Evolutionary conservation across 768 basidiomycete genomes (phyloP).

Genomic region (Termitomyces sp.): DNA sequence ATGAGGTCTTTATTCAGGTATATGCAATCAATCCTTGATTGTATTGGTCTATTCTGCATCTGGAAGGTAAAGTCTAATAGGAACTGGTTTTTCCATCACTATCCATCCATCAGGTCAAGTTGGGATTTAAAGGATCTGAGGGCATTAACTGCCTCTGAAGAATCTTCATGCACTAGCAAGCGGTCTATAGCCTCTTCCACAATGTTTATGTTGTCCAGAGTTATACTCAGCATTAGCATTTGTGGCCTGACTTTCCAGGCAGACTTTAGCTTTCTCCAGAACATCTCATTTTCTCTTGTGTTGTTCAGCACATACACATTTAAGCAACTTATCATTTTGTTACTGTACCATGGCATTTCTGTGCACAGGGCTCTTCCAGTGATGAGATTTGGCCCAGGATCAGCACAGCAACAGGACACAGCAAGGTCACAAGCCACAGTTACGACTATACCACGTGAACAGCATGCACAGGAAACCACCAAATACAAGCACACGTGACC

Average conservation of each 20-base stretch:
- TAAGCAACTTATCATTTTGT: not conserved
- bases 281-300: not conserved
- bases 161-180: slow-evolving; percentile 18
- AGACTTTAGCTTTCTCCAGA: not conserved
- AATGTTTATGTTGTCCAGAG: slow-evolving; percentile 39
- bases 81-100: not conserved
- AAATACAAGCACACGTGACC: too few relatives aligned
- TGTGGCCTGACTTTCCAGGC: fast-evolving
- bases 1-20: too few relatives aligned
- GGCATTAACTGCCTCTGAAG: not conserved
- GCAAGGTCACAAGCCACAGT: too few relatives aligned
- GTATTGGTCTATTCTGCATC: too few relatives aligned
- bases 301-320: not conserved
- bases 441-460: too few relatives aligned
- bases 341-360: slow-evolving; percentile 12
- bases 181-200: slow-evolving; percentile 32
- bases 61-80: not conserved
- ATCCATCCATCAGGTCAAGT: slow-evolving; percentile 1
- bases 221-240: slow-evolving; percentile 19
- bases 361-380: slow-evolving; percentile 1
- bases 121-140: too few relatives aligned
- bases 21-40: too few relatives aligned
- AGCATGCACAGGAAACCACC: too few relatives aligned
- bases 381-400: too few relatives aligned
- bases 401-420: too few relatives aligned